Evolutionary conservation across 78 protist genomes (phyloP).

Genomic region (Chrysochromulina parva): DNA sequence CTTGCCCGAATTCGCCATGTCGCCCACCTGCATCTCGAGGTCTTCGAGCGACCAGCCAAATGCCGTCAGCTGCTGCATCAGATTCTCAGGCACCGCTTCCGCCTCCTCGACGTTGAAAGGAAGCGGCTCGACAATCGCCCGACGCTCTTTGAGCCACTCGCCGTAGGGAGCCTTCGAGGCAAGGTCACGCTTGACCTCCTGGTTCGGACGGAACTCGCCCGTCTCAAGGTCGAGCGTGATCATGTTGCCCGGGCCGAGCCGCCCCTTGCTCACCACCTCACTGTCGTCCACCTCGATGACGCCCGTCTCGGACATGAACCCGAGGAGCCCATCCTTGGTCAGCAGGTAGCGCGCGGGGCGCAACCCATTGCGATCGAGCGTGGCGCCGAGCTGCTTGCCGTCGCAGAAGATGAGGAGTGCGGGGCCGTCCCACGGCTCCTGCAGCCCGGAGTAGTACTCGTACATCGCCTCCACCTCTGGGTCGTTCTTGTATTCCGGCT

Average conservation of each 20-base stretch:
- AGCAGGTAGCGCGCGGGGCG: conserved; percentile 77
- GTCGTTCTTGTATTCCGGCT: conserved; percentile 21
- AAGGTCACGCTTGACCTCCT: conserved; percentile 59
- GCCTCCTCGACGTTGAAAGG: not conserved
- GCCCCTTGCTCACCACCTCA: conserved; percentile 56
- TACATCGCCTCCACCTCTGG: conserved; percentile 2
- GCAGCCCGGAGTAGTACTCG: conserved; percentile 40
- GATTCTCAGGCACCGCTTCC: not conserved
- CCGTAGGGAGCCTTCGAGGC: conserved; percentile 54
- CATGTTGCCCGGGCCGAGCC: conserved; percentile 83
- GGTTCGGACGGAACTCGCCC: conserved; percentile 55
- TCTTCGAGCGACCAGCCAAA: conserved; percentile 80
- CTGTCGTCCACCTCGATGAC: conserved; percentile 2
- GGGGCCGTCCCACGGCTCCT: conserved; percentile 95
- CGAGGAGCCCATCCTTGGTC: conserved; percentile 63
- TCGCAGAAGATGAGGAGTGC: conserved; percentile 82
- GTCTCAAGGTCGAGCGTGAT: conserved; percentile 64
- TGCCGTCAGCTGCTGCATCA: conserved; percentile 29
- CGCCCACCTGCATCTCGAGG: conserved; percentile 62
- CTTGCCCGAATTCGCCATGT: conserved; percentile 15
- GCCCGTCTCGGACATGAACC: conserved; percentile 30
- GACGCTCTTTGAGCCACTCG: conserved; percentile 47
- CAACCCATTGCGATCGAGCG: conserved; percentile 87
- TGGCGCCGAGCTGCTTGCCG: conserved; percentile 76
- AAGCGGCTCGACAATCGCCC: no score